phyloP scores from a whole-genome alignment of 208 protist genomes.

The Crithidia fasciculata region DNA sequence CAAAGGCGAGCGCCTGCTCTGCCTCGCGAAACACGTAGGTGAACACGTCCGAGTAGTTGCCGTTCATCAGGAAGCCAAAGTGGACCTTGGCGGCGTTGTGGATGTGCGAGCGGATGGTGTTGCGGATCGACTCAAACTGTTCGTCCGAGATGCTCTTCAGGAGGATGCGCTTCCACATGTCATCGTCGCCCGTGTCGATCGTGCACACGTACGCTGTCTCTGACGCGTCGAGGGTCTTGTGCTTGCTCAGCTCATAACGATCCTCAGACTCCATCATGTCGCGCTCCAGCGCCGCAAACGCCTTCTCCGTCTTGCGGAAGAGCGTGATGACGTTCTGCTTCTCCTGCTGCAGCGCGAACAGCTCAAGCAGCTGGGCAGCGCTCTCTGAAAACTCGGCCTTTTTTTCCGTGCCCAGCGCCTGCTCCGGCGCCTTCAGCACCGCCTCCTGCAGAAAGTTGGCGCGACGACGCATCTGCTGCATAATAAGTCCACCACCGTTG shows the following conservation, averaged over 20 bases:
- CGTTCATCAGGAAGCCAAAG: slow-evolving; percentile 84
- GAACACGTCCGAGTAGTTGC: slow-evolving; percentile 79
- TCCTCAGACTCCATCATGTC: slow-evolving; percentile 78
- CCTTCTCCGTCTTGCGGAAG: slow-evolving; percentile 45
- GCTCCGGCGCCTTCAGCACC: slow-evolving; percentile 1
- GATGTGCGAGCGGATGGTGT: slow-evolving; percentile 50
- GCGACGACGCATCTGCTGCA: slow-evolving; percentile 31
- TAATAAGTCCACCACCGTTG: slow-evolving; percentile 25
- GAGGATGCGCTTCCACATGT: slow-evolving; percentile 56
- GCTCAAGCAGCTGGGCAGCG: slow-evolving; percentile 56
- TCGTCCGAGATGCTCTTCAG: slow-evolving; percentile 42
- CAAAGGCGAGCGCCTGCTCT: slow-evolving; percentile 78
- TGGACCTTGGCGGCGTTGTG: slow-evolving; percentile 60
- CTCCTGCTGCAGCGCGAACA: slow-evolving; percentile 62
- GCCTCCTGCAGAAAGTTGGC: slow-evolving; percentile 26
- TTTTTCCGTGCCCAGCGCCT: slow-evolving; percentile 17
- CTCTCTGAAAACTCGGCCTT: slow-evolving; percentile 30
- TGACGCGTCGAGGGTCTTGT: slow-evolving; percentile 55
- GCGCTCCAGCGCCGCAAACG: slow-evolving; percentile 59
- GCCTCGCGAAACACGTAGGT: slow-evolving; percentile 85
- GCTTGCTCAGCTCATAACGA: slow-evolving; percentile 56
- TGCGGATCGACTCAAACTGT: slow-evolving; percentile 55
- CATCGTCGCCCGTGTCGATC: slow-evolving; percentile 74
- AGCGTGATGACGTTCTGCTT: slow-evolving; percentile 51
- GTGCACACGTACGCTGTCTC: slow-evolving; percentile 80